A percentile compares a stretch with the other conserved stretches of the same genome.
These are phyloP conservation scores for Noccaea caerulescens DNA, from an alignment of 345 rosid species.

Conservation along the genomic window DNA sequence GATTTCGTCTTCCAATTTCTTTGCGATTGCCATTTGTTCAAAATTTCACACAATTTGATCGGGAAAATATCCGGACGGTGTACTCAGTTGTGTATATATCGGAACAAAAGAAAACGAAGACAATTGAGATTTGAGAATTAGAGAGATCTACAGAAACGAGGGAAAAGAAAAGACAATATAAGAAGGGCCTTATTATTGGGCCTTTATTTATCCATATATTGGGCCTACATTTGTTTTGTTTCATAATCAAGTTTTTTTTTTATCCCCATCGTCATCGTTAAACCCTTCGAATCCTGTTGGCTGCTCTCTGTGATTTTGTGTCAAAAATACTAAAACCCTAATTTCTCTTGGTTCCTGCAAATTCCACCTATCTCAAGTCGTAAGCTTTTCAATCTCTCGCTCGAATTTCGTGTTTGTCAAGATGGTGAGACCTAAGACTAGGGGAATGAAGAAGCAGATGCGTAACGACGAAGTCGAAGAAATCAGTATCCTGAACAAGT, in stretches of 20 bases:
- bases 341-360: neutral
- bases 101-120: slow-evolving; percentile 14
- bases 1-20: slow-evolving; percentile 48
- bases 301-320: slow-evolving; percentile 3
- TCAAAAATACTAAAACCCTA: slow-evolving; percentile 24
- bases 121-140: slow-evolving; percentile 7
- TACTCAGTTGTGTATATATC: neutral
- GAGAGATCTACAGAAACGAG: slow-evolving; percentile 11
- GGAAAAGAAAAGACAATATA: neutral
- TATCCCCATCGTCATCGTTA: slow-evolving; percentile 28
- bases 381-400: neutral
- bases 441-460: slow-evolving; percentile 45
- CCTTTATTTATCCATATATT: neutral
- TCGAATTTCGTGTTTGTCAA: neutral
- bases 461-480: slow-evolving; percentile 60
- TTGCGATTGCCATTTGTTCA: slow-evolving; percentile 51
- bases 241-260: no score
- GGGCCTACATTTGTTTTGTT: neutral
- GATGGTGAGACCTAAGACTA: slow-evolving; percentile 55
- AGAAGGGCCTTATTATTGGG: slow-evolving; percentile 1
- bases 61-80: neutral
- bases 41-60: slow-evolving; percentile 6
- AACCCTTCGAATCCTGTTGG: slow-evolving; percentile 24
- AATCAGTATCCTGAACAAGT: slow-evolving; percentile 55
- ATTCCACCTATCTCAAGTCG: neutral